A percentile compares a stretch with the other conserved stretches of the same genome.
Conservation (phyloP, 1,139 yeast species). For the Spencermartinsiella ligniputridi region DNA sequence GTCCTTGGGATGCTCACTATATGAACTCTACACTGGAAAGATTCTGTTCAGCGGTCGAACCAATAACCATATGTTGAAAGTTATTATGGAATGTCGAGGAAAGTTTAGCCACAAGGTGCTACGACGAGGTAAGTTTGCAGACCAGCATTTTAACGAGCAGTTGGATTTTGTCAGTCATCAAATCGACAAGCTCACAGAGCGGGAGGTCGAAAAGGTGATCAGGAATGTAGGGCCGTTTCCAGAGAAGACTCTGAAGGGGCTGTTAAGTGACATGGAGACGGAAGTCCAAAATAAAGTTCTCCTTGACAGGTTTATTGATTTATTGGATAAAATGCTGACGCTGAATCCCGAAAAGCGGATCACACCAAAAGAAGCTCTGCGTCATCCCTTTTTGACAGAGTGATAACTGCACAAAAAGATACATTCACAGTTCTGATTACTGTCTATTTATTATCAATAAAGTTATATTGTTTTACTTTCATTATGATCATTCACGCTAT, state of each 20-base stretch:
- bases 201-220: slow-evolving; percentile 18
- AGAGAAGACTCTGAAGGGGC: slow-evolving; percentile 18
- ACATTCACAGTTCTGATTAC: too few relatives aligned
- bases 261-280: slow-evolving; percentile 15
- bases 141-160: slow-evolving; percentile 31
- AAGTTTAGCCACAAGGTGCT: slow-evolving; percentile 31
- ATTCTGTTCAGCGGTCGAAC: slow-evolving; percentile 75
- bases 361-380: slow-evolving; percentile 61
- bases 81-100: slow-evolving; percentile 34
- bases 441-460: too few relatives aligned
- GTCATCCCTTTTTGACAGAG: slow-evolving; percentile 62
- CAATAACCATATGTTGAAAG: slow-evolving; percentile 34
- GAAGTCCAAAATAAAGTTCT: slow-evolving; percentile 8
- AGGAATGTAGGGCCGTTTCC: slow-evolving; percentile 20
- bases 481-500: too few relatives aligned
- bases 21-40: slow-evolving; percentile 77
- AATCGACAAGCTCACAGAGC: slow-evolving; percentile 27
- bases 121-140: slow-evolving; percentile 27
- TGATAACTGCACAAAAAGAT: too few relatives aligned
- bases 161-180: slow-evolving; percentile 28
- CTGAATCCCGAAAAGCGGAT: slow-evolving; percentile 73
- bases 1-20: slow-evolving; percentile 90
- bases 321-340: slow-evolving; percentile 63
- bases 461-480: too few relatives aligned
- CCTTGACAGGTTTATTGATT: slow-evolving; percentile 39